Conservation (phyloP, 768 basidiomycete species). For the Tulasnella sp. region DNA sequence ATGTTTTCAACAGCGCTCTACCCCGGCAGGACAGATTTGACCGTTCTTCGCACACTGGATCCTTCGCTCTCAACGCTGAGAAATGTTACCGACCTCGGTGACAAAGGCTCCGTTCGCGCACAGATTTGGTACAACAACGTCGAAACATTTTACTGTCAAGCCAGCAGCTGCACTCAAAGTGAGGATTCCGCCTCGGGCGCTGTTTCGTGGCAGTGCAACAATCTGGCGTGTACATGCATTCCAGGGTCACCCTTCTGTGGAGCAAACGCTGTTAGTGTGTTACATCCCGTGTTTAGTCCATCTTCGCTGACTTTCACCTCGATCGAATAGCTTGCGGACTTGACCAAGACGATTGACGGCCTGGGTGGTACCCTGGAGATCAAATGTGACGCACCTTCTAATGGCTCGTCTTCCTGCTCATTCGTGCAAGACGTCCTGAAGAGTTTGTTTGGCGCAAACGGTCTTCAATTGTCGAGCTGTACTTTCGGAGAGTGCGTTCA, state of each 20-base stretch:
- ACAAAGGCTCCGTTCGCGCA: constrained; percentile 42
- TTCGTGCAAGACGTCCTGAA: constrained; percentile 68
- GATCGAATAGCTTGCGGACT: constrained; percentile 25
- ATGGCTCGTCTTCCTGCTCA: constrained; percentile 42
- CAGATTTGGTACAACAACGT: constrained; percentile 70
- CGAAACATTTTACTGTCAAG: constrained; percentile 81
- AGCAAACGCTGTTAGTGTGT: constrained; percentile 23
- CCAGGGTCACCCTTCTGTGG: constrained; percentile 67
- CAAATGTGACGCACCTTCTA: constrained; percentile 41
- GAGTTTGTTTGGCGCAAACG: constrained; percentile 55
- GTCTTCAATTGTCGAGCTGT: constrained; percentile 64
- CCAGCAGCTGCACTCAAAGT: constrained; percentile 57
- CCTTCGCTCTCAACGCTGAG: constrained; percentile 57
- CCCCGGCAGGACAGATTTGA: constrained; percentile 58
- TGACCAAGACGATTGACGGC: constrained; percentile 51
- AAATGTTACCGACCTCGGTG: constrained; percentile 47
- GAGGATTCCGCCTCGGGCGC: constrained; percentile 29
- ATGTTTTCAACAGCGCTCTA: constrained; percentile 34
- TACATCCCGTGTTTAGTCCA: not conserved
- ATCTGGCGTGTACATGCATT: constrained; percentile 65
- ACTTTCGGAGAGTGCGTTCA: constrained; percentile 81
- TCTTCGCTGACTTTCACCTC: constrained; percentile 10
- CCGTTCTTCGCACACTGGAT: constrained; percentile 67
- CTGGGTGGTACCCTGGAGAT: constrained; percentile 58
- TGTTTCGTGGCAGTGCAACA: constrained; percentile 57